Conservation (phyloP, 768 basidiomycete genomes). For the Termitomyces sp. region DNA sequence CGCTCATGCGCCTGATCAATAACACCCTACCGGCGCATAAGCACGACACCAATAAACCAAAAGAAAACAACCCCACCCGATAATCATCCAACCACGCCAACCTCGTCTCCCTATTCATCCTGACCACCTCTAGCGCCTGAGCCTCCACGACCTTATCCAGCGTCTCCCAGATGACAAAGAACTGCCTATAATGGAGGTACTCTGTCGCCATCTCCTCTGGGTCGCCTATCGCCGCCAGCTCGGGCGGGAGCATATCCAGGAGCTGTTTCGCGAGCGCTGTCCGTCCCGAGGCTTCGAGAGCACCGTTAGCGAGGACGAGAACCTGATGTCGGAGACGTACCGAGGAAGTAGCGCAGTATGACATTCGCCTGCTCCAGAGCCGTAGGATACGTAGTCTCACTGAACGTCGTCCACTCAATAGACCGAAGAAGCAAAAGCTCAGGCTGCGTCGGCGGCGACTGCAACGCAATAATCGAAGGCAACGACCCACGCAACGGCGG, state of each 20-base stretch:
- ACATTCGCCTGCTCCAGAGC: conserved; percentile 88
- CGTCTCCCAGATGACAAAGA: conserved; percentile 74
- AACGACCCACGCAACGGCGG: conserved; percentile 55
- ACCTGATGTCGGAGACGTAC: conserved; percentile 39
- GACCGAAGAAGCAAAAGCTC: conserved; percentile 76
- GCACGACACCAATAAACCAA: neutral
- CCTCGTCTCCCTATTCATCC: conserved; percentile 59
- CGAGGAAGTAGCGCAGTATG: conserved; percentile 86
- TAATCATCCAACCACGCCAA: conserved; percentile 66
- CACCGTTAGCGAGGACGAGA: neutral
- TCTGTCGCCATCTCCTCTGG: conserved; percentile 74
- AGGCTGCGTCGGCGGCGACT: conserved; percentile 52
- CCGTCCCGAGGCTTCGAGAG: conserved; percentile 61
- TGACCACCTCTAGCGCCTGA: conserved; percentile 53
- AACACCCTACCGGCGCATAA: conserved; percentile 41
- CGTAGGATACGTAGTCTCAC: conserved; percentile 66
- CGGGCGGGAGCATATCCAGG: conserved; percentile 58
- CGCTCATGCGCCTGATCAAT: conserved; percentile 65
- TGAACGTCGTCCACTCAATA: conserved; percentile 91
- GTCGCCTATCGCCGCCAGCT: conserved; percentile 59
- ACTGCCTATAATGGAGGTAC: conserved; percentile 77
- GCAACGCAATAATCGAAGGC: conserved; percentile 58
- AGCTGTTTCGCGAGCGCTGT: conserved; percentile 64
- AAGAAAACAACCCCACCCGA: conserved; percentile 34
- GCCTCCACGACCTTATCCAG: conserved; percentile 61